These are phyloP conservation scores for Eimeria necatrix DNA, from an alignment of 169 alveolate genomes.

Conservation along the genomic window DNA sequence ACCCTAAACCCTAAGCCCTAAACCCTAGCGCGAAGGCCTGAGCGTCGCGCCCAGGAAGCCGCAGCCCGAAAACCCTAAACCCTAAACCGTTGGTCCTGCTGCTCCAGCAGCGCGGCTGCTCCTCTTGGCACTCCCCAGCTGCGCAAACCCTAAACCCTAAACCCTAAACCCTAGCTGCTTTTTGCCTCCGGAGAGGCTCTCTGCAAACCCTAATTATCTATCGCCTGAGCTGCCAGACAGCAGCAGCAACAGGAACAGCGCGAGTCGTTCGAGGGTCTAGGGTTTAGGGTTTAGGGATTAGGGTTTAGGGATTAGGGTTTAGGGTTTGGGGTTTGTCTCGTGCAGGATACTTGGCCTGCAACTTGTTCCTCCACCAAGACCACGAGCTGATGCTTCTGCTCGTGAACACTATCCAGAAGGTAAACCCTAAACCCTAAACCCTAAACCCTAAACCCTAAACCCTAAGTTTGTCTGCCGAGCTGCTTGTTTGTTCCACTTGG, in stretches of 20 bases:
- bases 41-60: not conserved
- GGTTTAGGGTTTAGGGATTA: not conserved
- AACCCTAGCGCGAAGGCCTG: not conserved
- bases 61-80: conserved; percentile 4
- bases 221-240: not conserved
- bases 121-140: too few relatives aligned
- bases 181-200: not conserved
- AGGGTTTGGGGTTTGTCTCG: not conserved
- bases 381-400: conserved; percentile 94
- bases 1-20: not conserved
- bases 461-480: not conserved
- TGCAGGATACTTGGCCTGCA: conserved; percentile 95
- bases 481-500: not conserved
- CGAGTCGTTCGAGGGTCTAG: not conserved
- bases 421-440: conserved; percentile 10
- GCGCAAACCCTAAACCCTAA: not conserved
- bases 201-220: not conserved
- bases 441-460: not conserved
- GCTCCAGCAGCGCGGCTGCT: not conserved
- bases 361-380: conserved; percentile 92
- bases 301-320: conserved; percentile 52
- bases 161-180: conserved; percentile 1
- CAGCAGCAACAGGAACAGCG: conserved; percentile 25
- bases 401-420: conserved; percentile 95
- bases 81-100: not conserved